Conservation (phyloP, 208 protist species). For the Trypanosoma grayi region DNA sequence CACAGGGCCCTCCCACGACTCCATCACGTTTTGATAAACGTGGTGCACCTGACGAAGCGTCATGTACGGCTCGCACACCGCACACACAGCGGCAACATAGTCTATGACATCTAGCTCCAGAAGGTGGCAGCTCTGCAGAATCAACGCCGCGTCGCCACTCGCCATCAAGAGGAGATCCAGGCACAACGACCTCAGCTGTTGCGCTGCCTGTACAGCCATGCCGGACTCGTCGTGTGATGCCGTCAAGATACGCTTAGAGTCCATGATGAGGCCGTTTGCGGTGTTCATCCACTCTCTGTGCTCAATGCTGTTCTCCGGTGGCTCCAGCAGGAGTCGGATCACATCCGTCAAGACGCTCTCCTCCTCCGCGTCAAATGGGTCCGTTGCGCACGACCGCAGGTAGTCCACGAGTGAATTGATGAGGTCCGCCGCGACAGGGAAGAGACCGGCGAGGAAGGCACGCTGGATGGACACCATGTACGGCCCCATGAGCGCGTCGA, state of each 20-base stretch:
- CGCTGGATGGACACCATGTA: slow-evolving; percentile 58
- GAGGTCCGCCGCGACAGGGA: slow-evolving; percentile 42
- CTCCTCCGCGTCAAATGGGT: slow-evolving; percentile 52
- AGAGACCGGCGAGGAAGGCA: slow-evolving; percentile 57
- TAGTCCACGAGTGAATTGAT: slow-evolving; percentile 49
- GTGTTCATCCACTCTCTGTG: slow-evolving; percentile 38
- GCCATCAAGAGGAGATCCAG: slow-evolving; percentile 67
- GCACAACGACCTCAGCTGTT: slow-evolving; percentile 51
- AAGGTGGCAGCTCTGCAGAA: slow-evolving; percentile 48
- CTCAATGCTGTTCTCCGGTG: slow-evolving; percentile 3
- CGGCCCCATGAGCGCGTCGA: slow-evolving; percentile 38
- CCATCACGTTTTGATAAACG: slow-evolving; percentile 19
- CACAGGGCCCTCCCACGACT: slow-evolving; percentile 23
- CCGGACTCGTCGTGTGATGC: neutral
- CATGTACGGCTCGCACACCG: slow-evolving; percentile 58
- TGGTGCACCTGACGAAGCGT: slow-evolving; percentile 42
- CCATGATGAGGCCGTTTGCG: slow-evolving; percentile 53
- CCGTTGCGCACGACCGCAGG: slow-evolving; percentile 31
- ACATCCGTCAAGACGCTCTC: slow-evolving; percentile 62
- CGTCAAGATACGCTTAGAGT: slow-evolving; percentile 44
- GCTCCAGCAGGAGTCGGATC: slow-evolving; percentile 39
- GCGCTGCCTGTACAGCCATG: slow-evolving; percentile 17
- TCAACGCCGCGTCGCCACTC: slow-evolving; percentile 52
- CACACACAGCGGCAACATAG: slow-evolving; percentile 66
- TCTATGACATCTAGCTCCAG: slow-evolving; percentile 46